phyloP scores from a whole-genome alignment of 2,329 filamentous ascomycete genomes.

The Ophiocordyceps camponoti-leonardi region DNA sequence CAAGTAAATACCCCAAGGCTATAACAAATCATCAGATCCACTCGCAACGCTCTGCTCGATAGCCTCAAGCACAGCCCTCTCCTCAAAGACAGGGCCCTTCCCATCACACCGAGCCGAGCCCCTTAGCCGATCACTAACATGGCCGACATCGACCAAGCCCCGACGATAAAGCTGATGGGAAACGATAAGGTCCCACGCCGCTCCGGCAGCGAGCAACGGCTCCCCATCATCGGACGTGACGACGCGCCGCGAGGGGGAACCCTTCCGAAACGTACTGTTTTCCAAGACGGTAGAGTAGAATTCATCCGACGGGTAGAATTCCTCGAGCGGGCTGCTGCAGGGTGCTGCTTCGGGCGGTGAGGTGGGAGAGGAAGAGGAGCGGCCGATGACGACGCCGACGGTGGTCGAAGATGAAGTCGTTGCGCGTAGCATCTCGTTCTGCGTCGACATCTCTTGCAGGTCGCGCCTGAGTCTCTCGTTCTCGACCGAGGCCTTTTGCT shows the following conservation, averaged over 20 bases:
- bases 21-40: conserved; percentile 57
- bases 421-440: no score
- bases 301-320: no score
- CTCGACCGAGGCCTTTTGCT: conserved; percentile 26
- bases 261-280: no score
- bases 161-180: conserved; percentile 58
- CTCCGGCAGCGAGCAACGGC: conserved; percentile 53
- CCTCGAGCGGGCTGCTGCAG: no score
- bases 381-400: no score
- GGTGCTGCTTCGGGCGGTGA: no score
- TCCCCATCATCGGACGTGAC: conserved; percentile 36
- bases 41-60: conserved; percentile 65
- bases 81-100: conserved; percentile 74
- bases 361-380: no score
- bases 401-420: no score
- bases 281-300: no score
- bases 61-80: conserved; percentile 52
- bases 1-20: background rate
- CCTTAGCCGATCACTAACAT: conserved; percentile 67
- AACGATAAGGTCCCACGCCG: conserved; percentile 84
- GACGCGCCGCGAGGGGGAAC: no score
- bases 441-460: no score
- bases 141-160: conserved; percentile 64
- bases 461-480: no score
- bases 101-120: conserved; percentile 65